A percentile compares a stretch with the other conserved stretches of the same genome.
phyloP scores from a whole-genome alignment of 1,284 basidiomycete species.

The Somion occarium region DNA sequence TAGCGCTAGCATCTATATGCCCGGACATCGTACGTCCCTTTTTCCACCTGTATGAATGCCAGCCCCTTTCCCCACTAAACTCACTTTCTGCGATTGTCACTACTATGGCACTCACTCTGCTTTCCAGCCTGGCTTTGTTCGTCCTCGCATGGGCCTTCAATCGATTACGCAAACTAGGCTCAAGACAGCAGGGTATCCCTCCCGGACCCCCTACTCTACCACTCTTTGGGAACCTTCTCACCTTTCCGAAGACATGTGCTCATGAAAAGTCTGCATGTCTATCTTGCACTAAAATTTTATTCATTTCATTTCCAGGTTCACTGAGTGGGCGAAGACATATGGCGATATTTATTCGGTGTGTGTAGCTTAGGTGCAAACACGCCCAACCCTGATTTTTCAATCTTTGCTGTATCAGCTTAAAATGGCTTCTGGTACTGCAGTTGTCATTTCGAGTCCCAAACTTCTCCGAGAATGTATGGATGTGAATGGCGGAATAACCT shows the following conservation, averaged over 20 bases:
- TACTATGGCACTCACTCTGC: too few species aligned
- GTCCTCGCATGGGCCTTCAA: too few species aligned
- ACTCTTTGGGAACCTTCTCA: slow-evolving; percentile 25
- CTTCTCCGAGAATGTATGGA: slow-evolving; percentile 27
- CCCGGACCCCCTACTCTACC: slow-evolving; percentile 30
- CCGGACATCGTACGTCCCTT: too few species aligned
- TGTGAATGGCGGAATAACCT: slow-evolving; percentile 16
- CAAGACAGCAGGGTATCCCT: slow-evolving; percentile 15
- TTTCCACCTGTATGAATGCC: too few species aligned
- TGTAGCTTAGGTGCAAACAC: not conserved
- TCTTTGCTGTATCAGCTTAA: slow-evolving; percentile 17
- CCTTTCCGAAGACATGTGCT: slow-evolving; percentile 18
- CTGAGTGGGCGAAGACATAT: slow-evolving; percentile 5
- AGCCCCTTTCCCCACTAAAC: too few species aligned
- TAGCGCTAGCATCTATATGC: too few species aligned
- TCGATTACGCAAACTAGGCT: slow-evolving; percentile 2
- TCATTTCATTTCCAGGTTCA: not conserved
- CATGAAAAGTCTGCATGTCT: slow-evolving; percentile 11
- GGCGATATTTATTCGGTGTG: too few species aligned
- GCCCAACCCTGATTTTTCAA: not conserved
- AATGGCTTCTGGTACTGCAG: slow-evolving; percentile 19
- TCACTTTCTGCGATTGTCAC: too few species aligned
- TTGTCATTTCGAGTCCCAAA: slow-evolving; percentile 24
- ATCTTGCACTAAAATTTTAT: not conserved
- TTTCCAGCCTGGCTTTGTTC: too few species aligned